These are phyloP conservation scores for Kodamaea kakaduensis DNA, from an alignment of 805 yeast genomes.

Conservation along the genomic window DNA sequence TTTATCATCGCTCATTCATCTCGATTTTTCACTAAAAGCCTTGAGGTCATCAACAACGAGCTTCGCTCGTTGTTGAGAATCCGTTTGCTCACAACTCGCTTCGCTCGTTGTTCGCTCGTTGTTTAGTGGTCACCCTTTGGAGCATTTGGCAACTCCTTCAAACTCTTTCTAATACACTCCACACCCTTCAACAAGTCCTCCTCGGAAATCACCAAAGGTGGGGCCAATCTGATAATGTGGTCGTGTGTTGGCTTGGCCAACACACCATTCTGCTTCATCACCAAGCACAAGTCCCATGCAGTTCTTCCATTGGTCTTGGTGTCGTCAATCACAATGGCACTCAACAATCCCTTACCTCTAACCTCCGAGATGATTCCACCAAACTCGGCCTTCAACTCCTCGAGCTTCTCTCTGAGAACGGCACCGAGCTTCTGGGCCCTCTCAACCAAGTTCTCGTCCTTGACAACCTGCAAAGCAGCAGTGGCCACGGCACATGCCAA, in stretches of 20 bases:
- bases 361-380: constrained; percentile 56
- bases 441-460: constrained; percentile 80
- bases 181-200: constrained; percentile 83
- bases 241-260: constrained; percentile 97
- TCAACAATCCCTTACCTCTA: constrained; percentile 81
- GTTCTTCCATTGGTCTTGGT: constrained; percentile 79
- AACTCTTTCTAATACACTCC: constrained; percentile 59
- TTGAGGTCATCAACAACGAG: no score
- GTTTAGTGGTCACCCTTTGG: constrained; percentile 42
- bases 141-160: constrained; percentile 52
- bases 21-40: no score
- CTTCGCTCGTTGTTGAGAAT: no score
- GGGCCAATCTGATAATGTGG: constrained; percentile 91
- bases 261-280: constrained; percentile 85
- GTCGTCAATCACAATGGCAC: constrained; percentile 89
- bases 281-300: constrained; percentile 93
- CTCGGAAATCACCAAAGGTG: constrained; percentile 87
- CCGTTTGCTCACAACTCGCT: no score
- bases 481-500: constrained; percentile 88
- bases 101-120: no score
- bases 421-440: constrained; percentile 72
- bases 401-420: constrained; percentile 57
- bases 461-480: constrained; percentile 87
- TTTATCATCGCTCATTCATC: no score
- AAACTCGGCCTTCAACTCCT: constrained; percentile 48